Evolutionary conservation across 2,329 filamentous ascomycete species (phyloP).

Genomic region (Verticillium nubilum): DNA sequence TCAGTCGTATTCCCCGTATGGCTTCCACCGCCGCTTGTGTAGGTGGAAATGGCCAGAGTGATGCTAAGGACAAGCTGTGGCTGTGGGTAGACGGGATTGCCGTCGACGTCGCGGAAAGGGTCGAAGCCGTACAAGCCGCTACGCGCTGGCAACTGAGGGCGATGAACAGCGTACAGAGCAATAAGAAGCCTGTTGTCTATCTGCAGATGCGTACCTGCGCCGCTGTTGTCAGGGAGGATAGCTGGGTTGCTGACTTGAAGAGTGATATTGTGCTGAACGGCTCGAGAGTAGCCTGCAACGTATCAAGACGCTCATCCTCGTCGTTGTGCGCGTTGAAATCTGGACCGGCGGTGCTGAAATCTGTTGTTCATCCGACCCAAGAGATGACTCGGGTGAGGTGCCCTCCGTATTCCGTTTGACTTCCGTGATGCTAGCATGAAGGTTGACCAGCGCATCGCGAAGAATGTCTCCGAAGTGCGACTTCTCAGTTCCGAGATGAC

Average conservation of each 20-base stretch:
- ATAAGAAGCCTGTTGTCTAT: conserved; percentile 8
- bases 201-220: conserved; percentile 1
- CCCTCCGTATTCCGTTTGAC: background rate
- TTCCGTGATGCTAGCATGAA: background rate
- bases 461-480: conserved; percentile 8
- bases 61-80: conserved; percentile 7
- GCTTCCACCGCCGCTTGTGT: background rate
- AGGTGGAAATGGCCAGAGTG: background rate
- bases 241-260: background rate
- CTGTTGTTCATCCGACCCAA: too few species aligned
- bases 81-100: conserved; percentile 6
- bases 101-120: conserved; percentile 7
- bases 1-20: conserved; percentile 10
- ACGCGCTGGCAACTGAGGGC: conserved; percentile 5
- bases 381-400: background rate
- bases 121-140: conserved; percentile 10
- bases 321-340: background rate
- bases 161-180: conserved; percentile 3
- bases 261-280: background rate
- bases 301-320: background rate
- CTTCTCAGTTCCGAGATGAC: conserved; percentile 10
- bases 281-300: background rate
- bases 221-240: background rate
- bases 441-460: background rate
- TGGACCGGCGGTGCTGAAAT: background rate